Conservation (phyloP, 2,329 filamentous ascomycete genomes). For the Diaporthe longicolla region DNA sequence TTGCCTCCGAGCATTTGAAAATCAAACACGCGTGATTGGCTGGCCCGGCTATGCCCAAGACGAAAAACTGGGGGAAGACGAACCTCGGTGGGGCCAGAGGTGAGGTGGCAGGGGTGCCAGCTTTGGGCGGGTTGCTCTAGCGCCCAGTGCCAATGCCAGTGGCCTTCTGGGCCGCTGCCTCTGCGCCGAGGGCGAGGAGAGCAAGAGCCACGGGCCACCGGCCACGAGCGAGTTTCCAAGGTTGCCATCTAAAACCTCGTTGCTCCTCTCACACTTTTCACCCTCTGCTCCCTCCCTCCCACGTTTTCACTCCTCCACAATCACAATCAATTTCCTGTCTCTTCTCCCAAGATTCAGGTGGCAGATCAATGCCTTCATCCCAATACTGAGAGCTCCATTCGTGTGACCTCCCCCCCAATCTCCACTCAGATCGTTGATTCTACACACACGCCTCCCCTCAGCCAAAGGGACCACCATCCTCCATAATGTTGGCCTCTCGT, state of each 20-base stretch:
- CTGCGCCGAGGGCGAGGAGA: conserved; percentile 39
- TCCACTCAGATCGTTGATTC: conserved; percentile 36
- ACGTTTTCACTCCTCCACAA: conserved; percentile 32
- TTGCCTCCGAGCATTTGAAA: conserved; percentile 38
- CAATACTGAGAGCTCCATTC: conserved; percentile 45
- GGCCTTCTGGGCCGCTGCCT: conserved; percentile 9
- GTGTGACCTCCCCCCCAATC: conserved; percentile 43
- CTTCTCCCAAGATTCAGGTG: conserved; percentile 33
- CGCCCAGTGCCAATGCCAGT: conserved; percentile 36
- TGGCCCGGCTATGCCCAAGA: conserved; percentile 34
- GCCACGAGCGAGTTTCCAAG: conserved; percentile 25
- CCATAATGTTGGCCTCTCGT: conserved; percentile 79
- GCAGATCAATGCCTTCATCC: conserved; percentile 40
- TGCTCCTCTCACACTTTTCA: conserved; percentile 40
- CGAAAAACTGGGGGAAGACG: conserved; percentile 32
- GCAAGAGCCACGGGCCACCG: conserved; percentile 34
- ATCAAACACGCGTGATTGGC: conserved; percentile 39
- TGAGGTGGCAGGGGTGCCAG: conserved; percentile 38
- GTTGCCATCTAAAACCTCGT: conserved; percentile 43
- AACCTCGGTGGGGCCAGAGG: conserved; percentile 29
- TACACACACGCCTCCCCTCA: conserved; percentile 35
- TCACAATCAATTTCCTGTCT: conserved; percentile 17
- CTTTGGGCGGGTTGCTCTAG: conserved; percentile 31
- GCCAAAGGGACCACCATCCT: conserved; percentile 47
- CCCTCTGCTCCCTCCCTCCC: conserved; percentile 3